Percentiles rank a stretch among this genome's conserved stretches.
These are phyloP conservation scores for Aspergillus funiculosus DNA, from an alignment of 495 filamentous ascomycete species.

Conservation along the genomic window DNA sequence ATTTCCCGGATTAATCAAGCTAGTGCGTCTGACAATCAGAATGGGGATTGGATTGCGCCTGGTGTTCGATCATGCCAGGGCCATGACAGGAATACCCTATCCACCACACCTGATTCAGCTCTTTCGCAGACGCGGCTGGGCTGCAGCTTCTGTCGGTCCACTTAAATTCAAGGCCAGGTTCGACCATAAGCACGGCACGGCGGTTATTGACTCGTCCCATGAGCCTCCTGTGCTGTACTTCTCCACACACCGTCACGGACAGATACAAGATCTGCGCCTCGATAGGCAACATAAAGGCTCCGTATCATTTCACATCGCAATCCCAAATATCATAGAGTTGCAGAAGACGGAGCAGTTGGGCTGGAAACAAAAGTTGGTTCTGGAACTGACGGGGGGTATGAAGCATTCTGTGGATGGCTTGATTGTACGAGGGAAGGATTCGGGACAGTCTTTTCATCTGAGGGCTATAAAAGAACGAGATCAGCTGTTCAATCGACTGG, in stretches of 20 bases:
- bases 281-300: slow-evolving; percentile 39
- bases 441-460: slow-evolving; percentile 50
- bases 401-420: slow-evolving; percentile 73
- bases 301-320: slow-evolving; percentile 44
- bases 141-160: slow-evolving; percentile 50
- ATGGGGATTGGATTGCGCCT: neutral
- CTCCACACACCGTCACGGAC: slow-evolving; percentile 39
- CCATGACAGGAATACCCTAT: neutral
- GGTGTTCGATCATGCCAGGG: too few species aligned
- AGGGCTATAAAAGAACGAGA: slow-evolving; percentile 70
- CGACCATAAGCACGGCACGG: slow-evolving; percentile 64
- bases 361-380: slow-evolving; percentile 82
- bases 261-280: slow-evolving; percentile 35
- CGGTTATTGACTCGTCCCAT: slow-evolving; percentile 58
- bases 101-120: too few species aligned
- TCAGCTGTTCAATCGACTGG: slow-evolving; percentile 76
- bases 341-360: slow-evolving; percentile 80
- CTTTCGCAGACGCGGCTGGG: slow-evolving; percentile 45
- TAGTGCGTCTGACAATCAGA: neutral
- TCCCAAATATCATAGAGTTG: slow-evolving; percentile 58
- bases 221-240: slow-evolving; percentile 36
- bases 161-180: slow-evolving; percentile 68
- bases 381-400: slow-evolving; percentile 66
- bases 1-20: neutral
- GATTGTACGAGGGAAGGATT: slow-evolving; percentile 53